A percentile compares a stretch with the other conserved stretches of the same genome.
These are phyloP conservation scores for Larix sibirica DNA, from an alignment of 83 land plant species.

Conservation along the genomic window DNA sequence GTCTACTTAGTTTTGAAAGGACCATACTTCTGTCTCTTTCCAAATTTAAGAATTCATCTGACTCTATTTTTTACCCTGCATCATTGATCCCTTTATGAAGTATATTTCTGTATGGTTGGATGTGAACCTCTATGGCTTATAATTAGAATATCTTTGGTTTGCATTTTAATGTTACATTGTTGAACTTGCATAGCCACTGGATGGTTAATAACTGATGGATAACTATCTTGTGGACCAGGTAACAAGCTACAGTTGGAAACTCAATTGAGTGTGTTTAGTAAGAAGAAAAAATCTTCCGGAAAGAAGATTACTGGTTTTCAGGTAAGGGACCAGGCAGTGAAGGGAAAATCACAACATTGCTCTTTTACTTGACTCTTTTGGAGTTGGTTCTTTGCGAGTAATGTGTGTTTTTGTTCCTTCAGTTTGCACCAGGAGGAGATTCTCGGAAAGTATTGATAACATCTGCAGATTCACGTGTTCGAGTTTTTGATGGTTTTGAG, in stretches of 20 bases:
- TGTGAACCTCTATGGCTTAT: neutral
- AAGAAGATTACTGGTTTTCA: constrained; percentile 75
- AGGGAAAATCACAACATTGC: no score
- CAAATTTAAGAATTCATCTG: neutral
- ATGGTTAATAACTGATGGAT: neutral
- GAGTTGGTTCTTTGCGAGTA: neutral
- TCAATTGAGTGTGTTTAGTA: constrained; percentile 41
- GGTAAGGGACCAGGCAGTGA: constrained; percentile 29
- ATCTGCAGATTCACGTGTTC: constrained; percentile 70
- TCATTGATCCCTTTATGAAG: neutral
- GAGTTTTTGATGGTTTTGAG: constrained; percentile 46
- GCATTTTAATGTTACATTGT: neutral
- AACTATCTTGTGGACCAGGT: constrained; percentile 23
- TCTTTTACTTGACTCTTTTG: neutral
- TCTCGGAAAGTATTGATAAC: constrained; percentile 62
- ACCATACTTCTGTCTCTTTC: neutral
- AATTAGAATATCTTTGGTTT: neutral
- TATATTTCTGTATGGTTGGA: neutral
- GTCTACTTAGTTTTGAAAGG: neutral
- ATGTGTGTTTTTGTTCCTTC: constrained; percentile 5
- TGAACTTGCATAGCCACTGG: neutral
- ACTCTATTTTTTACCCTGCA: neutral
- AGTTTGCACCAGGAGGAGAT: constrained; percentile 60
- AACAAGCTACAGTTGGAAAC: constrained; percentile 35
- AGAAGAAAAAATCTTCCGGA: constrained; percentile 51